Conservation (phyloP, 257 asterid species). For the Solanum neorickii region DNA sequence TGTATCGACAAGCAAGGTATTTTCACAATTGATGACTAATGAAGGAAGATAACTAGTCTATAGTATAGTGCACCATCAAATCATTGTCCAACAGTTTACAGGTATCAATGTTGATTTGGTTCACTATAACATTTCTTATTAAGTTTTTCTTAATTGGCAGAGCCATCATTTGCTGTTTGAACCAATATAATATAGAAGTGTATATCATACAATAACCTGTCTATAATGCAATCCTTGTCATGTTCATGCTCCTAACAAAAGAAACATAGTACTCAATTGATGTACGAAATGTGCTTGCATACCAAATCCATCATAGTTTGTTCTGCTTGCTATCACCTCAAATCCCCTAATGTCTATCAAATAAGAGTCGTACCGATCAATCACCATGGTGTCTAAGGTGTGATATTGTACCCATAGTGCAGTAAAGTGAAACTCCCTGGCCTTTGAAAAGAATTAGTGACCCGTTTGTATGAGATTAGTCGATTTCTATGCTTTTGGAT, state of each 20-base stretch:
- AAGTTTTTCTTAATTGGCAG: not conserved
- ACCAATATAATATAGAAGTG: not conserved
- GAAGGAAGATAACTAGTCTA: constrained; percentile 46
- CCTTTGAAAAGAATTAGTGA: not conserved
- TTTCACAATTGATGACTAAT: constrained; percentile 62
- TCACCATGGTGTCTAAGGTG: not conserved
- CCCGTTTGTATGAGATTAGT: not conserved
- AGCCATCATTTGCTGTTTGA: not conserved
- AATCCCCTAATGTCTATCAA: not conserved
- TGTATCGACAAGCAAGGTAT: constrained; percentile 52
- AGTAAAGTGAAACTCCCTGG: not conserved
- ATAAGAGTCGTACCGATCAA: not conserved
- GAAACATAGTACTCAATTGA: not conserved
- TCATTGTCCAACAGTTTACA: not conserved
- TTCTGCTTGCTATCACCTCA: not conserved
- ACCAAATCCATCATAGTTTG: not conserved
- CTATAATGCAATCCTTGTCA: not conserved
- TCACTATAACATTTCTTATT: not conserved
- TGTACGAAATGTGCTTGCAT: not conserved
- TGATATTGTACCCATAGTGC: not conserved
- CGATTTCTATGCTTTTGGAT: not conserved
- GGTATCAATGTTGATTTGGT: not conserved
- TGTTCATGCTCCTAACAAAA: not conserved
- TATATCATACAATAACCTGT: not conserved
- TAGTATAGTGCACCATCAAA: not conserved